phyloP scores from a whole-genome alignment of 1,139 yeast genomes.

The Hansenula sp. region DNA sequence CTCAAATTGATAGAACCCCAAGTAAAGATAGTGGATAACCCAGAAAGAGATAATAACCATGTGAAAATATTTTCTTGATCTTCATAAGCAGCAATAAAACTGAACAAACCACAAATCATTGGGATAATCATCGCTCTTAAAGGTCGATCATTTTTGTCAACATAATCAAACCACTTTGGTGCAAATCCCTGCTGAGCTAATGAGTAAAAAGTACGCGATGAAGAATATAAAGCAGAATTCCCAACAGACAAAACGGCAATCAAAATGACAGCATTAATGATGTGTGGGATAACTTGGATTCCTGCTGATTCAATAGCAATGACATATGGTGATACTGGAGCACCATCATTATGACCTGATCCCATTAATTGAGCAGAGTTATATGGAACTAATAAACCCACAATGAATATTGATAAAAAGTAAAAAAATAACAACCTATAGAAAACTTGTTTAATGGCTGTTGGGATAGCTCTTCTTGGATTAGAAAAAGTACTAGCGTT shows the following conservation, averaged over 20 bases:
- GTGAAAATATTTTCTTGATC: slow-evolving; percentile 59
- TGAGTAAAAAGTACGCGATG: slow-evolving; percentile 80
- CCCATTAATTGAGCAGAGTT: slow-evolving; percentile 46
- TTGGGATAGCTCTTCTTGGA: slow-evolving; percentile 64
- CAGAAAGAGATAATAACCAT: slow-evolving; percentile 80
- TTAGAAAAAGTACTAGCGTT: slow-evolving; percentile 83
- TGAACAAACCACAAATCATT: slow-evolving; percentile 56
- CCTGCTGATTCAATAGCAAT: slow-evolving; percentile 58
- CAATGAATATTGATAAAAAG: slow-evolving; percentile 51
- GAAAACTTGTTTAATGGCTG: slow-evolving; percentile 68
- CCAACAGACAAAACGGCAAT: slow-evolving; percentile 69
- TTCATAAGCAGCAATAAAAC: slow-evolving; percentile 67
- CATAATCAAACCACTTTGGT: slow-evolving; percentile 68
- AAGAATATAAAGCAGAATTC: slow-evolving; percentile 72
- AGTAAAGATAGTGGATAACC: slow-evolving; percentile 78
- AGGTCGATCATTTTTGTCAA: slow-evolving; percentile 76
- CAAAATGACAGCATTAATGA: slow-evolving; percentile 70
- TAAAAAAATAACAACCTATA: slow-evolving; percentile 70
- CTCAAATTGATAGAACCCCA: slow-evolving; percentile 76
- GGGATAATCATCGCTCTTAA: slow-evolving; percentile 59
- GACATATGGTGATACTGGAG: slow-evolving; percentile 73
- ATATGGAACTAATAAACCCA: slow-evolving; percentile 69
- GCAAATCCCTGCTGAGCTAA: slow-evolving; percentile 81
- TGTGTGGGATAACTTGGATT: slow-evolving; percentile 58
- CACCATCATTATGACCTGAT: slow-evolving; percentile 39